Percentiles rank a stretch among this genome's conserved stretches.
Conservation (phyloP, 352 stramenopile species). For the Saprolegnia parasitica region DNA sequence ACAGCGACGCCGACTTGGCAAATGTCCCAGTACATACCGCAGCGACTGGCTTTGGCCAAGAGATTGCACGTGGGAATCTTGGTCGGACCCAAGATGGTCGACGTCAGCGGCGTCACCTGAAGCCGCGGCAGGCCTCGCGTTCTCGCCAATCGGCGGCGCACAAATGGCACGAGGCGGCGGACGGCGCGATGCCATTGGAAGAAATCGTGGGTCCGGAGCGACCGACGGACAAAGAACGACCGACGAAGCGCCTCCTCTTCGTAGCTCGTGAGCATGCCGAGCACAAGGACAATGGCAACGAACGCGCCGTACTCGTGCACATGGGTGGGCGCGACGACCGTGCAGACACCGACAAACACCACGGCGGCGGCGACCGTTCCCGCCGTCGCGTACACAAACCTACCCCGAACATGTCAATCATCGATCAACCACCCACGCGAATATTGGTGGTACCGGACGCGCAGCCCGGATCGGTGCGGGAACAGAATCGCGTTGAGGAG, state of each 20-base stretch:
- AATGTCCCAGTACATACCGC: constrained; percentile 23
- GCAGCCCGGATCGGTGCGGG: constrained; percentile 41
- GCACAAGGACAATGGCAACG: constrained; percentile 34
- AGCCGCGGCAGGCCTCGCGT: not conserved
- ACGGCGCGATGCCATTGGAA: constrained; percentile 11
- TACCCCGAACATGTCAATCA: no score
- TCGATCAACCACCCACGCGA: no score
- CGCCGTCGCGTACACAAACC: constrained; percentile 38
- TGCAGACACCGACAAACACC: constrained; percentile 28
- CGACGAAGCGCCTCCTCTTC: constrained; percentile 47
- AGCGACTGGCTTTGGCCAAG: constrained; percentile 21
- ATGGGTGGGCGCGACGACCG: not conserved
- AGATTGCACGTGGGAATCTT: constrained; percentile 22
- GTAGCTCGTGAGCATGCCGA: constrained; percentile 49
- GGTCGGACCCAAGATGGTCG: not conserved
- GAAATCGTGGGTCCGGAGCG: constrained; percentile 42
- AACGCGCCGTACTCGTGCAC: constrained; percentile 35
- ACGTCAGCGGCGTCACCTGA: not conserved
- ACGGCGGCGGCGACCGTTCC: constrained; percentile 21
- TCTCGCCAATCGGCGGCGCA: not conserved
- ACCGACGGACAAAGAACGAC: constrained; percentile 45
- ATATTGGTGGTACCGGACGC: constrained; percentile 29
- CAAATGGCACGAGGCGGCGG: not conserved
- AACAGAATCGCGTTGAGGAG: constrained; percentile 47
- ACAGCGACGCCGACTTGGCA: constrained; percentile 11